These are phyloP conservation scores for Daphne laureola DNA, from an alignment of 441 rosid genomes.

Conservation along the genomic window DNA sequence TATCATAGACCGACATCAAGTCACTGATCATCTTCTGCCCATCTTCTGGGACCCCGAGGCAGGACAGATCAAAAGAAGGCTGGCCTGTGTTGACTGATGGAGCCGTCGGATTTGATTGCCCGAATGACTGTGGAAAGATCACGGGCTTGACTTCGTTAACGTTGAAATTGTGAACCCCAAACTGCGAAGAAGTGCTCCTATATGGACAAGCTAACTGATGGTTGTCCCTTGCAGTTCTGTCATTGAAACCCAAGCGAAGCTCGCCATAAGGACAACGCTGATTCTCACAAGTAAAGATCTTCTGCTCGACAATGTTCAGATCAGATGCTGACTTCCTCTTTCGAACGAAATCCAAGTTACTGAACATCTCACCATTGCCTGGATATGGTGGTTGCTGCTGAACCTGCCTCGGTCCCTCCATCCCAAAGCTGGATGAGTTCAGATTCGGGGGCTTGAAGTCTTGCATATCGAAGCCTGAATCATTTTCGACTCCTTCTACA, in stretches of 20 bases:
- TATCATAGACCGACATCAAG: conserved; percentile 67
- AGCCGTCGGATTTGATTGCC: conserved; percentile 34
- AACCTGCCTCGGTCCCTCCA: conserved; percentile 30
- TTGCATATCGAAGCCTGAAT: conserved; percentile 39
- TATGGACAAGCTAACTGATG: conserved; percentile 67
- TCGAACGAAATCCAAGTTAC: conserved; percentile 28
- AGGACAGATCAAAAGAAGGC: conserved; percentile 44
- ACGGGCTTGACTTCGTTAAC: conserved; percentile 58
- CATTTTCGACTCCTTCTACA: conserved; percentile 76
- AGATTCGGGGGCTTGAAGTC: conserved; percentile 49
- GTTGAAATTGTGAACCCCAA: conserved; percentile 45
- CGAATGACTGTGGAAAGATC: conserved; percentile 34
- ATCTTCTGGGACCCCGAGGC: conserved; percentile 72
- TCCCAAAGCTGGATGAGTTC: conserved; percentile 27
- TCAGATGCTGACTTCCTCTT: conserved; percentile 64
- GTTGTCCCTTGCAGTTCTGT: conserved; percentile 68
- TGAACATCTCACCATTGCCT: conserved; percentile 39
- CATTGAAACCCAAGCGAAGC: conserved; percentile 47
- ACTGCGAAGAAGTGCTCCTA: conserved; percentile 30
- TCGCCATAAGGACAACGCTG: conserved; percentile 66
- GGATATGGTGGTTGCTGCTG: conserved; percentile 32
- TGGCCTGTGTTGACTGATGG: conserved; percentile 21
- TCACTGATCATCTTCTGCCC: conserved; percentile 74
- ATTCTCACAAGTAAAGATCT: conserved; percentile 63
- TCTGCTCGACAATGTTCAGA: conserved; percentile 43